These are phyloP conservation scores for Ogataea trehalophila DNA, from an alignment of 805 yeast genomes.

Conservation along the genomic window DNA sequence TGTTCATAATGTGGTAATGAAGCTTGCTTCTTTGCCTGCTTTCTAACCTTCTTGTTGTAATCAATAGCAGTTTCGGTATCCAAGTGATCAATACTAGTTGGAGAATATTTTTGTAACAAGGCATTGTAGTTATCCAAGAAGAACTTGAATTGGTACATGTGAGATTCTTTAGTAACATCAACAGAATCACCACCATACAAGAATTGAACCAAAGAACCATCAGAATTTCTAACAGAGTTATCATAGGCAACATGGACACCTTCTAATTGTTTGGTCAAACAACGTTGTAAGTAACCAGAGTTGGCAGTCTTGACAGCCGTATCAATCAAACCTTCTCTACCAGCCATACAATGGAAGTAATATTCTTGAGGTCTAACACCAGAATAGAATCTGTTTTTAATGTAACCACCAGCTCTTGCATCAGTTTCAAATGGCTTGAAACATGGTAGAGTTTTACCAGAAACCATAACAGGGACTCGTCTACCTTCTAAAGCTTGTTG, in stretches of 20 bases:
- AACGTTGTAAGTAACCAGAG: constrained; percentile 97
- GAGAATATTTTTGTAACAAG: constrained; percentile 78
- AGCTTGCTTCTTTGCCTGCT: constrained; percentile 60
- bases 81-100: constrained; percentile 68
- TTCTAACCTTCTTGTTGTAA: constrained; percentile 78
- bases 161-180: constrained; percentile 92
- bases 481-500: constrained; percentile 99
- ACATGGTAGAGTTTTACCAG: constrained; percentile 95
- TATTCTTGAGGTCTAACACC: constrained; percentile 98
- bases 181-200: constrained; percentile 96
- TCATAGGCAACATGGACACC: constrained; percentile 95
- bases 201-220: constrained; percentile 91
- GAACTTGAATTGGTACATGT: constrained; percentile 89
- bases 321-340: constrained; percentile 99
- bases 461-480: constrained; percentile 98
- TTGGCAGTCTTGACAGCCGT: constrained; percentile 98
- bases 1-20: constrained; percentile 61
- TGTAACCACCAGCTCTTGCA: constrained; percentile 98
- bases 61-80: constrained; percentile 79
- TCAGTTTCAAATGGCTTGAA: constrained; percentile 96
- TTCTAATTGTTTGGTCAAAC: constrained; percentile 95
- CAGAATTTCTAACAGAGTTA: constrained; percentile 92
- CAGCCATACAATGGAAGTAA: constrained; percentile 99
- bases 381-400: constrained; percentile 93
- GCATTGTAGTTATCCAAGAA: constrained; percentile 89